These are phyloP conservation scores for Spizellomyces sp. DNA, from an alignment of 192 early-diverging fungal species.

Conservation along the genomic window DNA sequence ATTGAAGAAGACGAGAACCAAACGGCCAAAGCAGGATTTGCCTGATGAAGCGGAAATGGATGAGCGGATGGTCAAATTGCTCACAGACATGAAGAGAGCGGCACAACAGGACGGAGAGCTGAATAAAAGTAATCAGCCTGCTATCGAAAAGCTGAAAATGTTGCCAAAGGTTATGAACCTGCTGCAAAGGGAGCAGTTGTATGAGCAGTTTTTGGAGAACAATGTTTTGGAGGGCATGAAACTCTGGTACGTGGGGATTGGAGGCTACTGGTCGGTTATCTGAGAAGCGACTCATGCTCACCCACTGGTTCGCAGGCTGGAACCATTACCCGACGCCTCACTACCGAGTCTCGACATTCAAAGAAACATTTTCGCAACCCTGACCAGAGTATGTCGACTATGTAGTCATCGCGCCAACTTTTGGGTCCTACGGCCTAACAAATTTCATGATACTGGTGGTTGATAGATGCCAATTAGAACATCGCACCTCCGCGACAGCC, in stretches of 20 bases:
- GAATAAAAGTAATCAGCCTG: slow-evolving; percentile 61
- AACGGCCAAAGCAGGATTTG: slow-evolving; percentile 37
- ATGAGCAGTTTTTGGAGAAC: slow-evolving; percentile 80
- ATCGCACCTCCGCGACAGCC: slow-evolving; percentile 77
- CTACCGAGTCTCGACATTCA: slow-evolving; percentile 90
- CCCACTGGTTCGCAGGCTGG: slow-evolving; percentile 55
- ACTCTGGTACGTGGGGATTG: slow-evolving; percentile 54
- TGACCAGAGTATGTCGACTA: slow-evolving; percentile 58
- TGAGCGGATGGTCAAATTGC: slow-evolving; percentile 42
- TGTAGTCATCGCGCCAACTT: background rate
- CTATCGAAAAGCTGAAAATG: slow-evolving; percentile 71
- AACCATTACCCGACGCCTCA: slow-evolving; percentile 85
- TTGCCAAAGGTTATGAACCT: slow-evolving; percentile 55
- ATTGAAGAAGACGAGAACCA: slow-evolving; percentile 37
- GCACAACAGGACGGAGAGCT: slow-evolving; percentile 64
- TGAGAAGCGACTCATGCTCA: background rate
- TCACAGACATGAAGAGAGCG: slow-evolving; percentile 61
- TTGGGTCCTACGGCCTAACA: too few relatives aligned
- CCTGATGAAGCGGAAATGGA: slow-evolving; percentile 48
- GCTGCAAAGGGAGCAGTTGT: slow-evolving; percentile 58
- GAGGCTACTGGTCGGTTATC: background rate
- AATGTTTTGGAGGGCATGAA: slow-evolving; percentile 82
- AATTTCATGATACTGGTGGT: background rate
- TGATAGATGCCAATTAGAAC: slow-evolving; percentile 66
- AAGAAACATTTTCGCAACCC: slow-evolving; percentile 69